Percentiles rank a stretch among this genome's conserved stretches.
These are phyloP conservation scores for Pichia terricola DNA, from an alignment of 1,139 yeast genomes.

Conservation along the genomic window DNA sequence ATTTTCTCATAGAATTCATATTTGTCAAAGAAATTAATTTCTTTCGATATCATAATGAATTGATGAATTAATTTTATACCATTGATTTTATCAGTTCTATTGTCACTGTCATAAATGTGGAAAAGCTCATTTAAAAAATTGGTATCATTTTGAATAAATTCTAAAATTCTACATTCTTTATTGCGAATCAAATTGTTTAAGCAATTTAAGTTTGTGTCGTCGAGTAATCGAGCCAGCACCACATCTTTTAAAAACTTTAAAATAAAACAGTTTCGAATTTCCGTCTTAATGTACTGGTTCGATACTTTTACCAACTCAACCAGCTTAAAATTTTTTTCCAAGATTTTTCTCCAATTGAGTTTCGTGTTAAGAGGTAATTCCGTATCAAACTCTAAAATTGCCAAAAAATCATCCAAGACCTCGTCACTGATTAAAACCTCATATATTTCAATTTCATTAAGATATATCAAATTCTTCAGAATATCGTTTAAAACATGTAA, in stretches of 20 bases:
- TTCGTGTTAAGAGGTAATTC: conserved; percentile 62
- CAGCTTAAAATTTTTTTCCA: conserved; percentile 45
- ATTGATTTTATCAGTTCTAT: conserved; percentile 38
- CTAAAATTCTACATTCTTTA: conserved; percentile 64
- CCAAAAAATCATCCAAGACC: conserved; percentile 62
- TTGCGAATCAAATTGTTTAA: conserved; percentile 56
- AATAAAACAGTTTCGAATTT: conserved; percentile 66
- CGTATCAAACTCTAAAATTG: conserved; percentile 88
- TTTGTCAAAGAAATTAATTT: conserved; percentile 54
- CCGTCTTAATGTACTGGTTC: conserved; percentile 36
- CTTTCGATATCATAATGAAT: conserved; percentile 65
- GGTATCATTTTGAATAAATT: conserved; percentile 49
- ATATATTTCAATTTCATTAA: conserved; percentile 60
- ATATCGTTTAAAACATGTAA: conserved; percentile 65
- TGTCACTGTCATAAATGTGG: conserved; percentile 29
- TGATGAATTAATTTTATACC: conserved; percentile 79
- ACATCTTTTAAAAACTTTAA: conserved; percentile 80
- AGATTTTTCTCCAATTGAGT: conserved; percentile 66
- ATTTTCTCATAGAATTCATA: conserved; percentile 56
- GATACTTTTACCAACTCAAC: conserved; percentile 65
- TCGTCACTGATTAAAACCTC: conserved; percentile 56
- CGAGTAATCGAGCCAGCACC: conserved; percentile 69
- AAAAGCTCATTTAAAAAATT: conserved; percentile 46
- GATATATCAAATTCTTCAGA: conserved; percentile 55
- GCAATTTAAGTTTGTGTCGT: conserved; percentile 65